Conservation (phyloP, 129 eudicot species). For the Daucus carota region DH1_v3.0 NC_030385.2:26804001-26804500, state of each 20-base stretch:
- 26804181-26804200: conserved; percentile 38
- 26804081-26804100: neutral
- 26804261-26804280: too few species aligned
- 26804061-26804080: conserved; percentile 1
- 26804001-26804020: conserved; percentile 93
- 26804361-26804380: neutral
- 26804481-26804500: neutral
- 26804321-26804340: too few species aligned
- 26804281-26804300: too few species aligned
- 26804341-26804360: too few species aligned
- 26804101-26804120: neutral
- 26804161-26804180: conserved; percentile 25
- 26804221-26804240: neutral
- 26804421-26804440: neutral
- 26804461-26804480: conserved; percentile 16
- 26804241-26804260: neutral
- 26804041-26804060: conserved; percentile 6
- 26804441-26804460: neutral
- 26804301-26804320: neutral
- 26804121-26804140: neutral
- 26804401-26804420: conserved; percentile 35
- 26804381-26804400: conserved; percentile 33
- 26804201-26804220: conserved; percentile 31
- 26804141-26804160: conserved; percentile 24
- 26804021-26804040: conserved; percentile 31